phyloP scores from a whole-genome alignment of 257 asterid species.

The Penstemon eatonii region DNA sequence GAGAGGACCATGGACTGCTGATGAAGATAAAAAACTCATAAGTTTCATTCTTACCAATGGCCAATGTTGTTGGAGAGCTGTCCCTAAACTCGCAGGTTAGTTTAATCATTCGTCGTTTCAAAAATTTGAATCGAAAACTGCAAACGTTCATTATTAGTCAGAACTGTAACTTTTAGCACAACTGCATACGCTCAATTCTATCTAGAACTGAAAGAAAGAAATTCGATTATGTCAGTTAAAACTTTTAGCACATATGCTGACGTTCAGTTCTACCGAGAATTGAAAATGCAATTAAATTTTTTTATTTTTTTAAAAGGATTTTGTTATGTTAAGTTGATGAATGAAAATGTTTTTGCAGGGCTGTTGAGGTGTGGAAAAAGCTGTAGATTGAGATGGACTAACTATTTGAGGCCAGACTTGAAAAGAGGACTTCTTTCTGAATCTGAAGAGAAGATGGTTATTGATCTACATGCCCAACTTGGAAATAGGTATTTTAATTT shows the following conservation, averaged over 20 bases:
- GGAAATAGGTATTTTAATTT: slow-evolving; percentile 67
- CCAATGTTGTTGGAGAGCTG: slow-evolving; percentile 99
- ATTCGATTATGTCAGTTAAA: no score
- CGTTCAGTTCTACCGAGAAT: neutral
- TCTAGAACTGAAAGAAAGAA: no score
- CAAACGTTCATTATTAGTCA: no score
- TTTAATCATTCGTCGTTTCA: neutral
- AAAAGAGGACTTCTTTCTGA: slow-evolving; percentile 91
- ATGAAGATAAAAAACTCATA: slow-evolving; percentile 84
- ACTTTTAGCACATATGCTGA: no score
- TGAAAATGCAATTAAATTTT: neutral
- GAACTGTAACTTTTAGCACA: no score
- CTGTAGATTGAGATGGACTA: slow-evolving; percentile 93
- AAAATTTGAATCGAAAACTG: neutral
- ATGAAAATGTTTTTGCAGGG: slow-evolving; percentile 45
- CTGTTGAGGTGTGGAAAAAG: slow-evolving; percentile 93
- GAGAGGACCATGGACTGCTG: slow-evolving; percentile 97
- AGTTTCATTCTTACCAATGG: slow-evolving; percentile 77
- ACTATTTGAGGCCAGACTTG: slow-evolving; percentile 88
- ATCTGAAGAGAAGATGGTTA: slow-evolving; percentile 84
- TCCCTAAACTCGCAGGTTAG: slow-evolving; percentile 89
- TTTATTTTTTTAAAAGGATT: neutral
- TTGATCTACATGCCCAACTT: slow-evolving; percentile 96
- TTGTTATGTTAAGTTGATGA: slow-evolving; percentile 3
- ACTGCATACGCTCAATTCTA: no score